Percentiles rank a stretch among this genome's conserved stretches.
Conservation (phyloP, 306 rosid genomes). For the Mimosa bimucronata region DNA sequence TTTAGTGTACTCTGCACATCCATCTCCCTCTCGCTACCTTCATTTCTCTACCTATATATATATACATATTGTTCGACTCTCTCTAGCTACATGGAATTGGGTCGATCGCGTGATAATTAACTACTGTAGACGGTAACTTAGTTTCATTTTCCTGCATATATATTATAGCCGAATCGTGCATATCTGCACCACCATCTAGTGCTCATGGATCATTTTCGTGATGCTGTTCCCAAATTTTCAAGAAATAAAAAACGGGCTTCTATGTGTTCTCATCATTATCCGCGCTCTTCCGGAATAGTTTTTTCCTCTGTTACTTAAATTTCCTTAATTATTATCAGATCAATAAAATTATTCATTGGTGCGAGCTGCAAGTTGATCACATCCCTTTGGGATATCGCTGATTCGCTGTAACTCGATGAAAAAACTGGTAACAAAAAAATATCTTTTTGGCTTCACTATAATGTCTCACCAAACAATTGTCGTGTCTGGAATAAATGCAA, state of each 20-base stretch:
- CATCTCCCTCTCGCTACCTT: background rate
- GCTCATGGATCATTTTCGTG: background rate
- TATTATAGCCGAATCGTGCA: background rate
- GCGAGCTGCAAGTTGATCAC: background rate
- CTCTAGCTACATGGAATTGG: background rate
- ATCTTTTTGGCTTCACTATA: background rate
- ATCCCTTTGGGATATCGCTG: background rate
- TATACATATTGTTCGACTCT: background rate
- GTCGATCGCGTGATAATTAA: too few relatives aligned
- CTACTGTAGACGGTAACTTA: background rate
- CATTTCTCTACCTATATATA: background rate
- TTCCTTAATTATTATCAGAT: background rate
- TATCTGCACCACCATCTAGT: constrained; percentile 1
- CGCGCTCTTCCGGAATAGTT: background rate
- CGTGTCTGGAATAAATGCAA: background rate
- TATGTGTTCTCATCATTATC: constrained; percentile 6
- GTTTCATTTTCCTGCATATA: background rate
- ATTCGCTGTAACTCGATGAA: background rate
- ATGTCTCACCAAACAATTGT: background rate
- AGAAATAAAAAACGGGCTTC: constrained; percentile 19
- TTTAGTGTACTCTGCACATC: background rate
- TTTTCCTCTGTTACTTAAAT: background rate
- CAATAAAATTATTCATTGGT: background rate
- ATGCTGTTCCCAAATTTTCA: constrained; percentile 3
- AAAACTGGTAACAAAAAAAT: background rate